Evolutionary conservation across 2,329 filamentous ascomycete species (phyloP), one percentile per base, ranked within the genome.

Genomic region (Seiridium unicorne): DNA sequence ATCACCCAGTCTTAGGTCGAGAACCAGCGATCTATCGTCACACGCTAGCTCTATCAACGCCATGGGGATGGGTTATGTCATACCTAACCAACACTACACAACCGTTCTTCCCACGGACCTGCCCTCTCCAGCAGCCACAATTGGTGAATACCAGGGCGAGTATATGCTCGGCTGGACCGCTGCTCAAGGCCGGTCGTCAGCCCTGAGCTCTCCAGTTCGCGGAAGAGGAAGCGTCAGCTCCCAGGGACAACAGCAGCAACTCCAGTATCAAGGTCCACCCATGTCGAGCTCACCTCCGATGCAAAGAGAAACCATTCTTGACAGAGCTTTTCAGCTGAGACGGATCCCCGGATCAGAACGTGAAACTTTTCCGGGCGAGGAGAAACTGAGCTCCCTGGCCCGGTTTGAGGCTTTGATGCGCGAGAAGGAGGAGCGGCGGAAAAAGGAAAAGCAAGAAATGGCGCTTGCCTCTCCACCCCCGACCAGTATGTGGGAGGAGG

Each of bases 331-430:
- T 66, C 84, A 87, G 65, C 73, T 89, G 73, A 79, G 83, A 7
- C 85, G 77, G 60, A 87, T 89, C 40, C 86, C 86, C 13, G 86
- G 86, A 5, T 84, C 83, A 2, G 84, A 86, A 9, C 73, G 75
- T 6, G 77, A 82, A 55, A 65, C 38, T 32, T 18, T 72, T 2
- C 79, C 81, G 0, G 85, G 85, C 3, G 84, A 87, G 62, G 85
- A 88, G 64, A 87, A 88, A 61, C 74, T 89, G 13, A 89, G 82
- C 64, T 89, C 86, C 0, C 77, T 89, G 38, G 87, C 86, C 8
- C 79, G 85, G 31, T 89, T 89, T 58, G 87, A 89, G 57, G 86
- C 86, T 3, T 71, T 89, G 48, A 89, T 89, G 87, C 77, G 80
- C 31, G 84, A 88, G 64, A 77, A 77, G 26, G 87, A 89, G 44